These are phyloP conservation scores for Kluyveromyces dobzhanskii DNA, from an alignment of 805 yeast species.

Conservation along the genomic window DNA sequence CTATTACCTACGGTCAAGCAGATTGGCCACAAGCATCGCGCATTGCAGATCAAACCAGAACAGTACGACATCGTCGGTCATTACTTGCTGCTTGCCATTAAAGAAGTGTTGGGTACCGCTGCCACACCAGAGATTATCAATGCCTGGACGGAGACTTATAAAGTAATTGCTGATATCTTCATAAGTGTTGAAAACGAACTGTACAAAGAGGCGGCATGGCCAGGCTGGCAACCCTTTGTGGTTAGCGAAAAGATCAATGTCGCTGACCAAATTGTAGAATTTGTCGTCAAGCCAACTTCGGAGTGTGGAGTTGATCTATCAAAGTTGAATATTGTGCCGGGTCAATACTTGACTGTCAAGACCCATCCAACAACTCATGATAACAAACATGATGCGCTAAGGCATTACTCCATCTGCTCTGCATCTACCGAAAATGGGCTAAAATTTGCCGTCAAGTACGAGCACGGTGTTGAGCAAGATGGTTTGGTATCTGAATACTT, in stretches of 20 bases:
- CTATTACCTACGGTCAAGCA: constrained; percentile 46
- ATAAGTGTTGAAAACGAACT: constrained; percentile 45
- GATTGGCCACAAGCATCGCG: constrained; percentile 59
- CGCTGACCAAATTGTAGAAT: constrained; percentile 39
- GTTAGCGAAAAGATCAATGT: constrained; percentile 38
- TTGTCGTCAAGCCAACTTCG: constrained; percentile 41
- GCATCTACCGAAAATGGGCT: constrained; percentile 32
- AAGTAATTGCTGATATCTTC: constrained; percentile 50
- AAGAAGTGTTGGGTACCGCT: constrained; percentile 45
- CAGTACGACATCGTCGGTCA: constrained; percentile 61
- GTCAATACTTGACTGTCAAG: constrained; percentile 34
- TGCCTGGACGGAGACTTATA: constrained; percentile 64
- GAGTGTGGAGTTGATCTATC: constrained; percentile 27
- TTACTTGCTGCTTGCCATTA: constrained; percentile 46
- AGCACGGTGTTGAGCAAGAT: constrained; percentile 21
- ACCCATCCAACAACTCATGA: constrained; percentile 29
- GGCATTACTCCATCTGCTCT: constrained; percentile 54
- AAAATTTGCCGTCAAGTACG: constrained; percentile 49
- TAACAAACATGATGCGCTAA: constrained; percentile 36
- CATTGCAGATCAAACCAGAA: constrained; percentile 51
- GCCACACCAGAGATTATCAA: constrained; percentile 51
- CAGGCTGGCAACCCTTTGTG: constrained; percentile 46
- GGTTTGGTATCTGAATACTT: constrained; percentile 46
- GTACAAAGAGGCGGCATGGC: constrained; percentile 47
- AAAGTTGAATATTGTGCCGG: constrained; percentile 27